Base-by-base conservation (phyloP, 1,284 basidiomycete genomes). In the Coriolopsis trogii region DNA sequence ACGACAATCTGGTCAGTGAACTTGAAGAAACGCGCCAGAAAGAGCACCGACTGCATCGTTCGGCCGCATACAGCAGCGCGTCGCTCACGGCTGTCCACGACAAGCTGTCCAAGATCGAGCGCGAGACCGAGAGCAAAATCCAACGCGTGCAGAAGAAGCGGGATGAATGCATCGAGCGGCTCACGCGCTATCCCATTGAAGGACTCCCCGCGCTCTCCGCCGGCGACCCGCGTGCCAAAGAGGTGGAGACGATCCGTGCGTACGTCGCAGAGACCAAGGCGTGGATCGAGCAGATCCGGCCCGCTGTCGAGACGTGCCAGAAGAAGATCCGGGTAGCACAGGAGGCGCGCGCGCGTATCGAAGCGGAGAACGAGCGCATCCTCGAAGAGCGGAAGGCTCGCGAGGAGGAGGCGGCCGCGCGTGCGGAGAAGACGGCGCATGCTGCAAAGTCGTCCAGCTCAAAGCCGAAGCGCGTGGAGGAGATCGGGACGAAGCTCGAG, bases 41-140 rank as follows among this genome's bases (percentile, higher is more conserved):
- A 44, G 41, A 50, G 15, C 38, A 50, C 21, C 29, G 25, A 0
- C n/a, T 61, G 25, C 53, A 55, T n/a, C 37, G 30, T 16, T 55
- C 57, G 8, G 12, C 15, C 4, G 26, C 42, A 16, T 55, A 52
- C 31, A 21, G 33, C 18, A 55, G 43, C 34, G 56, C 43, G 6
- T 59, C 57, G 0, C 33, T 57, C 37, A 41, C 41, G 5, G 46
- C n/a, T 20, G 56, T 51, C 24, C 49, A 51, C 30, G 18, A 39
- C 4, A 39, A 25, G 41, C 37, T 58, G 20, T 38, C 51, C 10
- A 24, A 41, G 15, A 7, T 59, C 13, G 56, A 49, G 26, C 10
- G 12, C 1, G 46, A 56, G 2, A 33, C 50, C 10, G 51, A 53
- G 3, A n/a, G 9, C 26, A 41, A 47, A 41, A 25, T 49, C 3